Conservation (phyloP, 768 basidiomycete species). For the Suillus decipiens region DNA sequence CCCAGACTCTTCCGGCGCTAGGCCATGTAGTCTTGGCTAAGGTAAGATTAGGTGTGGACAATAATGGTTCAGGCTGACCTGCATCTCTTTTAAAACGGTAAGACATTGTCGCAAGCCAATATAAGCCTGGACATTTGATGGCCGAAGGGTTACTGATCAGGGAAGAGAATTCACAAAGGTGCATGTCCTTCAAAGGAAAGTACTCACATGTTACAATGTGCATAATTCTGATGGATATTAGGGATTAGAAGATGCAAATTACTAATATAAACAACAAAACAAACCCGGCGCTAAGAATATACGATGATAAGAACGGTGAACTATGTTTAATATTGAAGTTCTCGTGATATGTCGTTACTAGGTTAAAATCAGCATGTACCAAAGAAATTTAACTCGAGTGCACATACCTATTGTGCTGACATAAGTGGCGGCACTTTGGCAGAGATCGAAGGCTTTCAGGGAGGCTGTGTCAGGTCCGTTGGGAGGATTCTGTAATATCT, state of each 20-base stretch:
- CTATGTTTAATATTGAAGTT: conserved; percentile 59
- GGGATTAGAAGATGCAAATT: conserved; percentile 7
- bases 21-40: conserved; percentile 63
- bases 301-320: conserved; percentile 69
- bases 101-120: conserved; percentile 67
- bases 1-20: conserved; percentile 64
- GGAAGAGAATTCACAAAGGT: conserved; percentile 16
- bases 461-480: conserved; percentile 44
- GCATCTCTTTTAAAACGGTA: conserved; percentile 64
- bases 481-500: conserved; percentile 44
- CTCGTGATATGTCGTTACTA: conserved; percentile 59
- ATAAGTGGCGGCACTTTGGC: conserved; percentile 72
- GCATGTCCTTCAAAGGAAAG: conserved; percentile 5
- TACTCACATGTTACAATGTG: conserved; percentile 70
- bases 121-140: conserved; percentile 68
- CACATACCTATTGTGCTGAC: conserved; percentile 63
- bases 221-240: conserved; percentile 58
- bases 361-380: conserved; percentile 12
- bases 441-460: conserved; percentile 71
- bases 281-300: conserved; percentile 72
- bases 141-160: conserved; percentile 64
- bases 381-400: neutral
- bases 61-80: conserved; percentile 42
- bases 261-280: conserved; percentile 27
- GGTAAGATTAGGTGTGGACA: conserved; percentile 15